Evolutionary conservation across 768 basidiomycete species (phyloP).

Genomic region (Candolleomyces efflorescens): DNA sequence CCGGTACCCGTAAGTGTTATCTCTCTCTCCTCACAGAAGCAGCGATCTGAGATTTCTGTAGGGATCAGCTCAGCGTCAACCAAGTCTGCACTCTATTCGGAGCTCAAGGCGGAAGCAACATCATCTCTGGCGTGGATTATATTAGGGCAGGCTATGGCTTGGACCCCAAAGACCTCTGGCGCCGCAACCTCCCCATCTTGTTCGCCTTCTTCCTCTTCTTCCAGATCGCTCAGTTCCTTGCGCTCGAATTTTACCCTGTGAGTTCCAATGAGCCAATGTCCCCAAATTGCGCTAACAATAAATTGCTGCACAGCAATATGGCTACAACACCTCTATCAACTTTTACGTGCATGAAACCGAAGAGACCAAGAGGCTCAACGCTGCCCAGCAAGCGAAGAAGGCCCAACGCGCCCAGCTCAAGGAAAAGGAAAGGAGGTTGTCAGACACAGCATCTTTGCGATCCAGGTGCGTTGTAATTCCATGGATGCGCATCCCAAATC

Average conservation of each 20-base stretch:
- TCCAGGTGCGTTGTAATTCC: too few relatives aligned
- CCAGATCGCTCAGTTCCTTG: conserved; percentile 59
- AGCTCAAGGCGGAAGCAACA: conserved; percentile 46
- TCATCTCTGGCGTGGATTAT: conserved; percentile 60
- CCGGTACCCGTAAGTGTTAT: conserved; percentile 55
- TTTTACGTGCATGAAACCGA: conserved; percentile 58
- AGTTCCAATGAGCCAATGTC: background rate
- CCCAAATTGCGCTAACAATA: conserved; percentile 6
- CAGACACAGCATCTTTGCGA: background rate
- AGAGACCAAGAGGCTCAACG: conserved; percentile 54
- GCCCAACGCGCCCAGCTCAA: conserved; percentile 24
- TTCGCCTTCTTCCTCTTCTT: conserved; percentile 68
- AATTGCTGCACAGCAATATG: conserved; percentile 40
- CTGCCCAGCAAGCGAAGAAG: conserved; percentile 49
- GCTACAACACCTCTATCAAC: conserved; percentile 42
- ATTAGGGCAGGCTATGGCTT: conserved; percentile 48
- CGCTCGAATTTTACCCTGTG: conserved; percentile 63
- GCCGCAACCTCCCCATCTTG: conserved; percentile 62
- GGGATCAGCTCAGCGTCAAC: conserved; percentile 53
- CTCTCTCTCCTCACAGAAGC: background rate
- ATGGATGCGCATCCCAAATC: too few relatives aligned
- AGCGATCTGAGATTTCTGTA: conserved; percentile 13
- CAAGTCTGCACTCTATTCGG: conserved; percentile 80
- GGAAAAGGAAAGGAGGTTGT: conserved; percentile 12
- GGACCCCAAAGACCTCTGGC: conserved; percentile 49